Evolutionary conservation across 2,329 filamentous ascomycete species (phyloP).

Genomic region (Phialophora macrospora): DNA sequence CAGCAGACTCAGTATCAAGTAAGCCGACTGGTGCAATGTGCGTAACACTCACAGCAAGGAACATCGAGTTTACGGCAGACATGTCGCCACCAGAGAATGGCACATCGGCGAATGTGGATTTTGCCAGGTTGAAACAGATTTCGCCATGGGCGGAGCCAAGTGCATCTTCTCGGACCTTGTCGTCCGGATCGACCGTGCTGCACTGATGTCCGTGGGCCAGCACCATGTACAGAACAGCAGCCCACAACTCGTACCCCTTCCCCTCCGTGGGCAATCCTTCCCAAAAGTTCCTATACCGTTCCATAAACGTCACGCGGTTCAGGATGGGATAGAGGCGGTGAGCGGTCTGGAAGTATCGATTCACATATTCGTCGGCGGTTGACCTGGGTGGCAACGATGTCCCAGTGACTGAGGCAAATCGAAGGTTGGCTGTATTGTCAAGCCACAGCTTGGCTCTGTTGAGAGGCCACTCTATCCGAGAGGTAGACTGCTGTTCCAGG

Average conservation of each 20-base stretch:
- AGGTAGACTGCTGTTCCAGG: neutral
- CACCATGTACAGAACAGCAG: slow-evolving; percentile 28
- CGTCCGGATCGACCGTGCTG: slow-evolving; percentile 24
- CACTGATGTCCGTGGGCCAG: slow-evolving; percentile 28
- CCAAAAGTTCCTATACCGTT: slow-evolving; percentile 16
- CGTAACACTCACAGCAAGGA: slow-evolving; percentile 3
- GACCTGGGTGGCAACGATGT: slow-evolving; percentile 14
- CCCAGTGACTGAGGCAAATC: slow-evolving; percentile 10
- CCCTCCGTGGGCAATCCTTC: slow-evolving; percentile 23
- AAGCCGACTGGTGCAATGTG: neutral
- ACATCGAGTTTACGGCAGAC: slow-evolving; percentile 23
- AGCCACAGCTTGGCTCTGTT: slow-evolving; percentile 16
- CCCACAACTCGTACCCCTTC: slow-evolving; percentile 22
- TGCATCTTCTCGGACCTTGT: slow-evolving; percentile 9
- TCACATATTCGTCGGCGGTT: slow-evolving; percentile 20
- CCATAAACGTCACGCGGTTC: slow-evolving; percentile 8
- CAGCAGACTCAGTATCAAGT: slow-evolving; percentile 16
- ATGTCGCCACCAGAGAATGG: slow-evolving; percentile 29
- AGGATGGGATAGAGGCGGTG: slow-evolving; percentile 25
- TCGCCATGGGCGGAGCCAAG: slow-evolving; percentile 15
- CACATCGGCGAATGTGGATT: slow-evolving; percentile 17
- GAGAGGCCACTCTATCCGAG: slow-evolving; percentile 1
- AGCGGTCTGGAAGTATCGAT: slow-evolving; percentile 23
- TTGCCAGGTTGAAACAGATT: slow-evolving; percentile 24
- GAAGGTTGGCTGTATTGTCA: slow-evolving; percentile 5